These are phyloP conservation scores for Phycomyces nitens DNA, from an alignment of 192 early-diverging fungal genomes.

Conservation along the genomic window DNA sequence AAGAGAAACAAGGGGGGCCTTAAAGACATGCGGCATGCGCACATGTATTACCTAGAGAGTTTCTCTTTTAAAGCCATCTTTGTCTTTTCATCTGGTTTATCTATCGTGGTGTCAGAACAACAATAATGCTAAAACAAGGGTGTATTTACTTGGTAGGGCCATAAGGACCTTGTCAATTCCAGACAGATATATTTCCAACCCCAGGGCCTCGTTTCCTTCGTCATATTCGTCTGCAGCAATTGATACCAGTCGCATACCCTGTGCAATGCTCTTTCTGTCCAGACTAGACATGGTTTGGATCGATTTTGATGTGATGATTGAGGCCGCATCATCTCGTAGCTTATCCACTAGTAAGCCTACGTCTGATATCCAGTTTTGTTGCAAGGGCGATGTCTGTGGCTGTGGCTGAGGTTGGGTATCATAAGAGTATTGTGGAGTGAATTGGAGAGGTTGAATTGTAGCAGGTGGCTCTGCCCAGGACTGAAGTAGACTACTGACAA, in stretches of 20 bases:
- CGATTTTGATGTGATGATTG: neutral
- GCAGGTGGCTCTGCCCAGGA: too few species aligned
- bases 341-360: slow-evolving; percentile 5
- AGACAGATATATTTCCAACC: slow-evolving; percentile 28
- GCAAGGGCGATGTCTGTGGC: too few species aligned
- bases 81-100: slow-evolving; percentile 18
- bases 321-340: slow-evolving; percentile 1
- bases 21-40: too few species aligned
- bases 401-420: too few species aligned
- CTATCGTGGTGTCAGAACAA: neutral
- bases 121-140: neutral
- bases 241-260: slow-evolving; percentile 23
- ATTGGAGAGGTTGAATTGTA: too few species aligned
- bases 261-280: slow-evolving; percentile 20
- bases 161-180: slow-evolving; percentile 32
- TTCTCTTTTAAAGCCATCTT: slow-evolving; percentile 24
- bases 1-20: too few species aligned
- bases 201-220: slow-evolving; percentile 23
- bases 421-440: too few species aligned
- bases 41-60: slow-evolving; percentile 10
- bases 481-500: too few species aligned
- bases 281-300: slow-evolving; percentile 1
- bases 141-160: slow-evolving; percentile 25
- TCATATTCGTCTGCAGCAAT: slow-evolving; percentile 32
- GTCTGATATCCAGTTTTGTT: neutral